A percentile compares a stretch with the other conserved stretches of the same genome.
These are phyloP conservation scores for Alloascoidea africana DNA, from an alignment of 805 yeast genomes.

Conservation along the genomic window DNA sequence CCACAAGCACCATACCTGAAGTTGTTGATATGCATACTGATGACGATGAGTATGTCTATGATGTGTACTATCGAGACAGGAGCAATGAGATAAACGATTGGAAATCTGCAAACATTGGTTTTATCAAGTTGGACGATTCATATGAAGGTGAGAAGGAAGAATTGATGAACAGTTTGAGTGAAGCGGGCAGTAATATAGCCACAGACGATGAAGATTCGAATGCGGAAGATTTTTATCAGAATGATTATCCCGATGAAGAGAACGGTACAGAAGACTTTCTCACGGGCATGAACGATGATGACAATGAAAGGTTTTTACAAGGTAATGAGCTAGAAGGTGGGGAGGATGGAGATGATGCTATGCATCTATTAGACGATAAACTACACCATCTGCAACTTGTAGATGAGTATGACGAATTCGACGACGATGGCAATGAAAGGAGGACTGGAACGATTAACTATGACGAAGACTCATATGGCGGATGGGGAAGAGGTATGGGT, in stretches of 20 bases:
- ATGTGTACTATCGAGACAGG: constrained; percentile 61
- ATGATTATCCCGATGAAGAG: constrained; percentile 93
- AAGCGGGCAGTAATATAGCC: constrained; percentile 6
- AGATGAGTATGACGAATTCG: constrained; percentile 8
- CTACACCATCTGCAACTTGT: constrained; percentile 20
- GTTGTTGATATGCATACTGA: constrained; percentile 15
- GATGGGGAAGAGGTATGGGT: too few relatives aligned
- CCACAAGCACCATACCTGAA: constrained; percentile 2
- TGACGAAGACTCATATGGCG: too few relatives aligned
- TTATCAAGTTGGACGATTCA: constrained; percentile 28
- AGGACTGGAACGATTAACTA: too few relatives aligned
- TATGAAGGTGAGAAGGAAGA: constrained; percentile 9
- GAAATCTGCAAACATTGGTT: constrained; percentile 28
- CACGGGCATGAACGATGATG: too few relatives aligned
- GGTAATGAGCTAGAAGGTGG: constrained; percentile 22
- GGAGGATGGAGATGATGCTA: constrained; percentile 20
- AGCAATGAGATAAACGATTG: constrained; percentile 28
- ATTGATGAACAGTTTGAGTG: constrained; percentile 6
- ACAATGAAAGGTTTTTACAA: constrained; percentile 17
- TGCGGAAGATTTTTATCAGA: constrained; percentile 76
- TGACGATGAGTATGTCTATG: constrained; percentile 74
- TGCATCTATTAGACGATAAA: constrained; percentile 5
- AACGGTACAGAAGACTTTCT: too few relatives aligned
- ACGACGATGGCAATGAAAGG: constrained; percentile 7
- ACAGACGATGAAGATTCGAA: constrained; percentile 25